Conservation (phyloP, 306 rosid species). For the Abrus pulchellus region DNA sequence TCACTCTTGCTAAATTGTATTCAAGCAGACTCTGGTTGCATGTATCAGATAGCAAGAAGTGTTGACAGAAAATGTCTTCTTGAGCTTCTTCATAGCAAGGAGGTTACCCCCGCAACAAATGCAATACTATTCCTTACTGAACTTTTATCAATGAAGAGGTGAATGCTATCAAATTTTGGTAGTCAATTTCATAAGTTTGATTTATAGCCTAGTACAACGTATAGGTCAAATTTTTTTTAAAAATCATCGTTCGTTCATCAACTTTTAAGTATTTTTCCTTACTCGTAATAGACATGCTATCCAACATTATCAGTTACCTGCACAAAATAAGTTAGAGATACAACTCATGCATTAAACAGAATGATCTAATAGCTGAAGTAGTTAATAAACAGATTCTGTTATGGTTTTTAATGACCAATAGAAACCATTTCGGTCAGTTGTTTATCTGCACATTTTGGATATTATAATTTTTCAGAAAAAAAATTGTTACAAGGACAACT, state of each 20-base stretch:
- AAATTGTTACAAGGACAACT: conserved; percentile 1
- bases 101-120: conserved; percentile 56
- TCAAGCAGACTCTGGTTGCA: conserved; percentile 65
- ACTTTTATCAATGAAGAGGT: conserved; percentile 71
- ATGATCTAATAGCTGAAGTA: not conserved
- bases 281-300: not conserved
- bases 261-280: not conserved
- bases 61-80: conserved; percentile 65
- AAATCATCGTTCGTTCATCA: not conserved
- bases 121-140: conserved; percentile 66
- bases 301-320: no score
- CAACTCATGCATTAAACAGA: not conserved
- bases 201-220: conserved; percentile 3
- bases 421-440: not conserved
- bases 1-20: conserved; percentile 61
- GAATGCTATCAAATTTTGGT: conserved; percentile 18
- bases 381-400: not conserved
- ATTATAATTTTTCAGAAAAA: not conserved
- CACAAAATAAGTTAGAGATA: no score
- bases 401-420: not conserved
- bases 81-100: conserved; percentile 71
- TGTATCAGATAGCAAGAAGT: conserved; percentile 61
- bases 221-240: conserved; percentile 3
- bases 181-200: conserved; percentile 4
- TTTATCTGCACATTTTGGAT: not conserved